phyloP scores from a whole-genome alignment of 164 flowering plant species.

The Magnolia officinalis region DNA sequence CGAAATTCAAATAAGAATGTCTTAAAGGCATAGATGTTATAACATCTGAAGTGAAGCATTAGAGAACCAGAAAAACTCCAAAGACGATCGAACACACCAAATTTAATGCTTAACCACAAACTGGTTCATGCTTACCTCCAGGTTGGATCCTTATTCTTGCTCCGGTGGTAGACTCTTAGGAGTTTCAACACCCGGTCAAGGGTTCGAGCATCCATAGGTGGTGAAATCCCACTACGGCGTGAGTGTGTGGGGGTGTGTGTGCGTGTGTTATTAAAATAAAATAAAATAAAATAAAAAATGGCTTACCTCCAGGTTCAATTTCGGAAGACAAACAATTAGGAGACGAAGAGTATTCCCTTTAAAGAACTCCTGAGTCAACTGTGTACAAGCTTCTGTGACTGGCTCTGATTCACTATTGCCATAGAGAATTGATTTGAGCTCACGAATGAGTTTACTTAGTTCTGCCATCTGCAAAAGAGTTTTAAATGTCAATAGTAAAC shows the following conservation, averaged over 20 bases:
- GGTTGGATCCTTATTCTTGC: background rate
- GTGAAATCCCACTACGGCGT: too few species aligned
- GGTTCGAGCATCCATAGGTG: too few species aligned
- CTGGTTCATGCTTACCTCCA: background rate
- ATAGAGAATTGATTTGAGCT: conserved; percentile 73
- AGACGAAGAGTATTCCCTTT: conserved; percentile 72
- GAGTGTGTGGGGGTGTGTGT: too few species aligned
- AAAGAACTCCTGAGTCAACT: conserved; percentile 90
- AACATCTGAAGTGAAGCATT: background rate
- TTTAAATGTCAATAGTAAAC: background rate
- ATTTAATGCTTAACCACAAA: background rate
- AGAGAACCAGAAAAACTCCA: background rate
- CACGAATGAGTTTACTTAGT: conserved; percentile 58
- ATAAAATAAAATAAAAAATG: too few species aligned
- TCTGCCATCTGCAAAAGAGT: conserved; percentile 62
- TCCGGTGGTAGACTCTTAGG: too few species aligned
- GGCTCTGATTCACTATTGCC: conserved; percentile 93
- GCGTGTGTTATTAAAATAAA: background rate
- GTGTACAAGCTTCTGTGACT: conserved; percentile 81
- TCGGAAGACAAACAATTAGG: conserved; percentile 70
- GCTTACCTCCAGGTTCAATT: conserved; percentile 80
- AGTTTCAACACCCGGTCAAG: too few species aligned
- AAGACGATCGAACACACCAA: too few species aligned
- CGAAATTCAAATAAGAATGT: background rate
- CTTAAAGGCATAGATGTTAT: background rate